Base-by-base conservation (phyloP, 352 stramenopile species). In the Ochromonadaceae sp. region DNA sequence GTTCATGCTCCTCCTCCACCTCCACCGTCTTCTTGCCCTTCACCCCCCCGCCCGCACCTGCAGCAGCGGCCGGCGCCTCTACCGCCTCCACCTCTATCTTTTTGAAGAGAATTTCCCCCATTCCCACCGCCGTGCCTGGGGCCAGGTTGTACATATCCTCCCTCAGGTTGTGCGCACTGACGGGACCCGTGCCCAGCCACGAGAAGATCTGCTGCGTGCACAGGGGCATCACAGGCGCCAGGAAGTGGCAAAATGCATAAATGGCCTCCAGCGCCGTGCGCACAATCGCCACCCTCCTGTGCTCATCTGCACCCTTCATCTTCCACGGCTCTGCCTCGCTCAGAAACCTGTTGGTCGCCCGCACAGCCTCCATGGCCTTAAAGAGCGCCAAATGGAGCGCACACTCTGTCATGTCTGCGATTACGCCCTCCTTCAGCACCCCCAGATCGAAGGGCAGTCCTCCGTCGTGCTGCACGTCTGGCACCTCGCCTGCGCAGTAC, bases 261-360 rank as follows among this genome's bases (percentile, higher is more conserved):
- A 98, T 89, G 35, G 88, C 88, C 72, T 99, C 92, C n/a, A 98
- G 75, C 34, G 85, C 87, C 28, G 91, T 91, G 36, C 91, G 88
- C 32, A 98, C 89, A 46, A 96, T 79, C 17, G 91, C 82, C 41
- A 91, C 76, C 43, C 81, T 68, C 9, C 78, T 80, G 2, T 74
- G 68, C 44, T 96, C 81, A 55, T 88, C 82, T 66, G 83, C 88
- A 25, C 77, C 80, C 70, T 90, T 88, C 71, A 97, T 91, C 71
- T 96, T 90, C 92, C 93, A 99, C 44, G 93, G 93, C 61, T 90
- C 91, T 70, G 93, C 87, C 61, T 95, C 85, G 46, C 92, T 96
- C 58, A 99, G 74, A 73, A 97, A 99, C 70, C 47, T 40, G 38
- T 70, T 59, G 17, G 47, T 57, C 15, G 42, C 35, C n/a, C 65